Percentiles rank a stretch among this genome's conserved stretches.
Conservation (phyloP, 2,329 filamentous ascomycete species). For the Eurotiales sp. region DNA sequence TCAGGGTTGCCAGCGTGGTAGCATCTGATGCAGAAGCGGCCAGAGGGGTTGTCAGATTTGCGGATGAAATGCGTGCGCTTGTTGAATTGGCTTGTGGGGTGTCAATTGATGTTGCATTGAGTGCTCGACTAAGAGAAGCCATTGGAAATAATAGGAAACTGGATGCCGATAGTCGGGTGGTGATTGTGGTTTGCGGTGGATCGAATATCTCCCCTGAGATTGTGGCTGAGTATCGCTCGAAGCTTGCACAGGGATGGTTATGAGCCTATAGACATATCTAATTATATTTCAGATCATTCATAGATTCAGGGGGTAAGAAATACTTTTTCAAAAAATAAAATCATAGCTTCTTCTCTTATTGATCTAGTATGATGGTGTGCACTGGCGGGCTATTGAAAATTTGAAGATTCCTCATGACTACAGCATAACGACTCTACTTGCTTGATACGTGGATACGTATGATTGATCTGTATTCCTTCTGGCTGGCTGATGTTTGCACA, state of each 20-base stretch:
- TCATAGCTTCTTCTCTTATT: no score
- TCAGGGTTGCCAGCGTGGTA: constrained; percentile 55
- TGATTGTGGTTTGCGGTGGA: constrained; percentile 41
- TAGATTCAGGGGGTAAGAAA: no score
- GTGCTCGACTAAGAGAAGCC: constrained; percentile 21
- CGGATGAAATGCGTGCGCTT: constrained; percentile 72
- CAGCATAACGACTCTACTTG: no score
- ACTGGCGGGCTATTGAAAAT: no score
- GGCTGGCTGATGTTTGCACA: no score
- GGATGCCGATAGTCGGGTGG: constrained; percentile 29
- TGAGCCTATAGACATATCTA: no score
- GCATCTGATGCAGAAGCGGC: constrained; percentile 73
- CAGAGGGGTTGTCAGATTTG: constrained; percentile 66
- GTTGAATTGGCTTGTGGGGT: constrained; percentile 83
- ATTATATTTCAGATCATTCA: no score
- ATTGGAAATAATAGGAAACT: constrained; percentile 21
- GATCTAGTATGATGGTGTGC: no score
- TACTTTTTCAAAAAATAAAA: no score
- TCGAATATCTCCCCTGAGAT: constrained; percentile 51
- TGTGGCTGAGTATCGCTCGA: constrained; percentile 47
- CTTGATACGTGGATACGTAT: no score
- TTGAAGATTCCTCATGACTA: no score
- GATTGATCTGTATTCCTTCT: no score
- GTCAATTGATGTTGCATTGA: constrained; percentile 52
- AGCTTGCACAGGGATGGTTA: constrained; percentile 36